Evolutionary conservation across 2,329 filamentous ascomycete species (phyloP).

Genomic region (Ophiostoma ulmi): DNA sequence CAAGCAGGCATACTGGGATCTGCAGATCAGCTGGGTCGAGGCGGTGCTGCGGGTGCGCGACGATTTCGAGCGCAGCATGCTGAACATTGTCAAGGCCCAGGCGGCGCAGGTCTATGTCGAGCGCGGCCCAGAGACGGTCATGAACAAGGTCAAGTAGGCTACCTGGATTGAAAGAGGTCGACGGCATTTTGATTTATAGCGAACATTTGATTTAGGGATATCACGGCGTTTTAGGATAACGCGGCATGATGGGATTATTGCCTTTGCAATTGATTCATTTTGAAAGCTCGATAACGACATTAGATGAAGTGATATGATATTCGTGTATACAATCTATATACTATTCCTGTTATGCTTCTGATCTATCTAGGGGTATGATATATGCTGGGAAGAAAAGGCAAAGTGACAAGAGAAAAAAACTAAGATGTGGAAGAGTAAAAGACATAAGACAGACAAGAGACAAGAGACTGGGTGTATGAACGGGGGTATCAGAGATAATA

Average conservation of each 20-base stretch:
- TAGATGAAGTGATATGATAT: neutral
- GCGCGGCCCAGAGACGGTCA: constrained; percentile 82
- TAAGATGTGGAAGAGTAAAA: neutral
- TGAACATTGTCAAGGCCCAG: constrained; percentile 79
- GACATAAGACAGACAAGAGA: neutral
- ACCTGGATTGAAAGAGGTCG: neutral
- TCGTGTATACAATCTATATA: constrained; percentile 3
- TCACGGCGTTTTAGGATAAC: constrained; percentile 9
- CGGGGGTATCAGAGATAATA: neutral
- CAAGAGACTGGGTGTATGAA: neutral
- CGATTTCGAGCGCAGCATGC: constrained; percentile 87
- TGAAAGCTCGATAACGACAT: neutral
- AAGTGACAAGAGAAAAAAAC: neutral
- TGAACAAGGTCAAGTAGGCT: constrained; percentile 76
- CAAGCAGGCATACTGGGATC: constrained; percentile 85
- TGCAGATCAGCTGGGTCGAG: constrained; percentile 94
- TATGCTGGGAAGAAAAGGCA: neutral
- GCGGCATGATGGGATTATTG: neutral
- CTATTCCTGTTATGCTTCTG: neutral
- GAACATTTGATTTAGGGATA: constrained; percentile 3
- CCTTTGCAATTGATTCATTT: neutral
- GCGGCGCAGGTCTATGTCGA: constrained; percentile 82
- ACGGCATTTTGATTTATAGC: neutral
- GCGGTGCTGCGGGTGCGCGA: constrained; percentile 79
- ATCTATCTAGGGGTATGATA: neutral